Base-by-base conservation (phyloP, 257 asterid genomes). In the Ballota nigra region DNA sequence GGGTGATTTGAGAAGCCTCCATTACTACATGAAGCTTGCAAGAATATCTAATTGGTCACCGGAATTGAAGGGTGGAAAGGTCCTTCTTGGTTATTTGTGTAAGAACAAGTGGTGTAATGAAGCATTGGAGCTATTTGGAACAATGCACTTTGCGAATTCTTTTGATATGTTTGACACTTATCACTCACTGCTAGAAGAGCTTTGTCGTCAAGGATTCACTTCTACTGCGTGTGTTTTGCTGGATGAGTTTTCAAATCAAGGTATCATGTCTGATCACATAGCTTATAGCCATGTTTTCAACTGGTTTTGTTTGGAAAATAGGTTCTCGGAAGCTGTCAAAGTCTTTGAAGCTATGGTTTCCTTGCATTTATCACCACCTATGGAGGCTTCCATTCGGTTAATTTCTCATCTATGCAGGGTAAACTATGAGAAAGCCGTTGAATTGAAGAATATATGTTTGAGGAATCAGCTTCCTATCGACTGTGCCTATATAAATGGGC, bases 31-130 rank as follows among this genome's bases (percentile, higher is more conserved):
- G 78, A 73, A 69, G 31, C 82, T 88, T 28, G 90, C 92, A n/a
- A 56, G 36, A 15, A 77, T 68, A 69, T 69, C 78, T 77, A 84
- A 83, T 28, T 95, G 99, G 99, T 78, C 75, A 3, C 96, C 96
- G 28, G 80, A 77, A 16, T 73, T 58, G 58, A 85, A 86, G 68
- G 90, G 86, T 45, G 81, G 81, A 29, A 81, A 79, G 47, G 64
- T 78, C 78, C 88, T 88, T 75, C 59, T 91, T 28, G 23, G 73
- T 64, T 61, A 51, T 74, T 74, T 94, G 55, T 88, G 90, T 83
- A 75, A 72, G 70, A 84, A 68, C 64, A 79, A 83, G 71, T 79
- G 84, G 84, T 71, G 82, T 22, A 61, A 70, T 22, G 89, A 89
- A 74, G 89, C 92, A 19, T 68, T 89, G 12, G 88, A 89, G 81